phyloP scores from a whole-genome alignment of 345 rosid species.

The Dipteronia dyeriana region DNA sequence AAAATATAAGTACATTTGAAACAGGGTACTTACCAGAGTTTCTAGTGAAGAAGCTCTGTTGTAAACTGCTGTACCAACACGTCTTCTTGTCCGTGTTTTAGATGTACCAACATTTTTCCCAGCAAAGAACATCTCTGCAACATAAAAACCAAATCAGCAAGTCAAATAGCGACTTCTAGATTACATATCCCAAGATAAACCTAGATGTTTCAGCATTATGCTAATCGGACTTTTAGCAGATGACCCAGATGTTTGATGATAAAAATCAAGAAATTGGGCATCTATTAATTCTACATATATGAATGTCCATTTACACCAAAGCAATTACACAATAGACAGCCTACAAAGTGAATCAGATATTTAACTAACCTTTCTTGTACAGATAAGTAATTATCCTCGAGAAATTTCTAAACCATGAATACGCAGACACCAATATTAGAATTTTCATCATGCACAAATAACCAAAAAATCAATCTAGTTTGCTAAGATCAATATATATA shows the following conservation, averaged over 20 bases:
- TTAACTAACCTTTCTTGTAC: slow-evolving; percentile 69
- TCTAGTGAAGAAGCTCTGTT: slow-evolving; percentile 73
- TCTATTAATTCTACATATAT: background rate
- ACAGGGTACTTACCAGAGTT: slow-evolving; percentile 49
- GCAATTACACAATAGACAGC: background rate
- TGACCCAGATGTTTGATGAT: background rate
- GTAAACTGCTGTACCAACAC: slow-evolving; percentile 62
- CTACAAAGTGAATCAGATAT: background rate
- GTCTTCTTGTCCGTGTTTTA: slow-evolving; percentile 55
- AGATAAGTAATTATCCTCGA: slow-evolving; percentile 59
- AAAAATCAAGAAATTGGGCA: background rate
- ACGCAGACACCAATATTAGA: slow-evolving; percentile 18
- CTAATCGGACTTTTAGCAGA: background rate
- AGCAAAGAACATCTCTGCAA: slow-evolving; percentile 52
- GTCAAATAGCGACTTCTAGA: background rate
- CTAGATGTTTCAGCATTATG: background rate
- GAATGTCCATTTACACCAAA: background rate
- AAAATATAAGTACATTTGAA: slow-evolving; percentile 4
- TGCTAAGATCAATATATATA: no score
- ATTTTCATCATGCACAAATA: slow-evolving; percentile 10
- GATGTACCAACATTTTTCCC: slow-evolving; percentile 65
- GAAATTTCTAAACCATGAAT: slow-evolving; percentile 78
- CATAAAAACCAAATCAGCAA: background rate
- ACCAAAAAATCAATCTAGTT: background rate
- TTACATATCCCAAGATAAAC: background rate